phyloP scores from a whole-genome alignment of 345 rosid species.

The Heritiera littoralis region DNA sequence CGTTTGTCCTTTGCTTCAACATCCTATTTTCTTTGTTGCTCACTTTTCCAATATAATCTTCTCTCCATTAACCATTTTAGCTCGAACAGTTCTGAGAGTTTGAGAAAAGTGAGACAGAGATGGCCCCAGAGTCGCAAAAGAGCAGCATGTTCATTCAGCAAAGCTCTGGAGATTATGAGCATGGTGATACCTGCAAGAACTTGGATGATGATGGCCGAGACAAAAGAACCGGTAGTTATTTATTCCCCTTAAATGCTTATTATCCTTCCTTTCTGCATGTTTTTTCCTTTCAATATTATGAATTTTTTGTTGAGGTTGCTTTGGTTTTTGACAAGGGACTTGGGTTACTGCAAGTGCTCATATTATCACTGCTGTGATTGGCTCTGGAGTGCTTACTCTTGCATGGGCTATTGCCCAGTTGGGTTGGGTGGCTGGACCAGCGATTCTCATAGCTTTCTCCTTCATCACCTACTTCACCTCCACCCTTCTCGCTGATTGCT shows the following conservation, averaged over 20 bases:
- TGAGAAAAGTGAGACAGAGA: constrained; percentile 13
- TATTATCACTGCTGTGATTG: constrained; percentile 91
- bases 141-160: constrained; percentile 44
- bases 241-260: not conserved
- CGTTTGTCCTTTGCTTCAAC: not conserved
- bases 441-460: constrained; percentile 66
- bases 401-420: constrained; percentile 91
- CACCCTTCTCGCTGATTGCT: constrained; percentile 72
- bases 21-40: not conserved
- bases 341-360: constrained; percentile 85
- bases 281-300: not conserved
- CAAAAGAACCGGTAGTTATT: constrained; percentile 60
- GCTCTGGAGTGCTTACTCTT: constrained; percentile 81
- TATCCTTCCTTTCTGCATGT: not conserved
- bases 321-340: constrained; percentile 50
- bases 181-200: constrained; percentile 38
- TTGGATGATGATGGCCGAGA: constrained; percentile 72
- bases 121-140: constrained; percentile 39
- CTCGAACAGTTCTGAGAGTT: not conserved
- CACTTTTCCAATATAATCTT: not conserved
- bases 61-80: not conserved
- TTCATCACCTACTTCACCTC: constrained; percentile 79
- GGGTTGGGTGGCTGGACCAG: constrained; percentile 84
- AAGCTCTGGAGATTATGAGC: constrained; percentile 35
- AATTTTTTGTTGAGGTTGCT: not conserved